Conservation (phyloP, 805 yeast species). For the Candida krabiensis region DNA sequence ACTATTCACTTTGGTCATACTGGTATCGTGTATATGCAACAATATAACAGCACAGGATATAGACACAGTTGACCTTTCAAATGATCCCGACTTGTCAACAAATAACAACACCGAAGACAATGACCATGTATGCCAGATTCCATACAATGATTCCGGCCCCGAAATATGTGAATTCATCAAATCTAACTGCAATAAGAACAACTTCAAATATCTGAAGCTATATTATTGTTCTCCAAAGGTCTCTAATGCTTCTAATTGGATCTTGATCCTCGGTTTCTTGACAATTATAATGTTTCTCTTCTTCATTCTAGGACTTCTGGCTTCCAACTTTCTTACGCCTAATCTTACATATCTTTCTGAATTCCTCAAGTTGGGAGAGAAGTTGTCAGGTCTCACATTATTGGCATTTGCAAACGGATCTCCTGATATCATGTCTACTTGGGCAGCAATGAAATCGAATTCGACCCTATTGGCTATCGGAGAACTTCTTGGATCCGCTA, state of each 20-base stretch:
- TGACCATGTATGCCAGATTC: conserved; percentile 4
- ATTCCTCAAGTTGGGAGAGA: conserved; percentile 63
- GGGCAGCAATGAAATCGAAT: conserved; percentile 73
- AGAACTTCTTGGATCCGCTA: conserved; percentile 54
- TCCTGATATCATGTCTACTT: conserved; percentile 85
- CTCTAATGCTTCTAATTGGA: conserved; percentile 7
- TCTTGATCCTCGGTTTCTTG: conserved; percentile 10
- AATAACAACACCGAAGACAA: too few species aligned
- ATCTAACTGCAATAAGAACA: conserved; percentile 18
- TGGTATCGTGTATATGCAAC: too few species aligned
- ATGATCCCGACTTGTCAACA: too few species aligned
- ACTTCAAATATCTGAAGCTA: conserved; percentile 21
- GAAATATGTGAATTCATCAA: conserved; percentile 22
- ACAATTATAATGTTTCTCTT: conserved; percentile 44
- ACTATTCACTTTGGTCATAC: too few species aligned
- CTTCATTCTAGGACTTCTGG: conserved; percentile 68
- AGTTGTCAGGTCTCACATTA: conserved; percentile 81
- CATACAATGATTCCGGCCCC: conserved; percentile 7
- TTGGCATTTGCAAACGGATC: conserved; percentile 91
- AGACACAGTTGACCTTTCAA: too few species aligned
- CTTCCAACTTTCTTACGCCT: conserved; percentile 82
- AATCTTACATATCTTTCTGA: conserved; percentile 68
- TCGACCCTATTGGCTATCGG: conserved; percentile 56
- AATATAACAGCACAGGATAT: too few species aligned
- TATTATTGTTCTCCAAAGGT: conserved; percentile 26